Base-by-base conservation (phyloP, 441 rosid genomes). In the Gossypium gossypioides region DNA sequence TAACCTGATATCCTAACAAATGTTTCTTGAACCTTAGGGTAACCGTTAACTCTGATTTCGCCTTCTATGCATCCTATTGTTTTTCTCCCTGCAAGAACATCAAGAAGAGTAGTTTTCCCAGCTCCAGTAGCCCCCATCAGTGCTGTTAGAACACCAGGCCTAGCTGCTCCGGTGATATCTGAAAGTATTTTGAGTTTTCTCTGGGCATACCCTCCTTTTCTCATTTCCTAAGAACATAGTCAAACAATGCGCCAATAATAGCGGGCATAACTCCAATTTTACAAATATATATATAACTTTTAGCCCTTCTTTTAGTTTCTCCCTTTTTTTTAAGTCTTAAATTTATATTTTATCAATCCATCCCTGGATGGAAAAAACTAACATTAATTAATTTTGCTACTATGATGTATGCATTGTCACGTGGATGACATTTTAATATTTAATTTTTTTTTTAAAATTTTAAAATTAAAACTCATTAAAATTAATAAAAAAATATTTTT, bases 121-220 rank as follows among this genome's bases (percentile, higher is more conserved):
- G 89, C 89, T 40, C 89, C 89, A 16, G 84, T 84, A 3, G 83
- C 79, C 19, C 87, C 87, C 89, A 86, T 86, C 69, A 86, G 65
- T 48, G 87, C 84, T 0, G 87, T 81, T n/a, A 86, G 81, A 75
- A 86, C 83, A 54, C 86, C 89, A 13, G 89, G 89, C 44, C 83
- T 81, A 54, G 81, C 71, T 3, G 80, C 79, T 18, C 87, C 86
- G 0, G 82, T 80, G 29, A 86, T 72, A 63, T 82, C 77, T 1
- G 81, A 71, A 55, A 86, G 87, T 18, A 86, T 80, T 76, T 65
- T 83, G n/a, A 84, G 74, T 34, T 72, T 82, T 65, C 76, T 84
- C 70, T 74, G 40, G 2, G 73, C 4, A 50, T 71, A 71, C 6
- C 84, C 89, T 40, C 65, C 58, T 74, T 77, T 75, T 72, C 79